Evolutionary conservation across 495 filamentous ascomycete genomes (phyloP), one percentile per base, ranked within the genome.

Genomic region (Acidomyces sp.): DNA sequence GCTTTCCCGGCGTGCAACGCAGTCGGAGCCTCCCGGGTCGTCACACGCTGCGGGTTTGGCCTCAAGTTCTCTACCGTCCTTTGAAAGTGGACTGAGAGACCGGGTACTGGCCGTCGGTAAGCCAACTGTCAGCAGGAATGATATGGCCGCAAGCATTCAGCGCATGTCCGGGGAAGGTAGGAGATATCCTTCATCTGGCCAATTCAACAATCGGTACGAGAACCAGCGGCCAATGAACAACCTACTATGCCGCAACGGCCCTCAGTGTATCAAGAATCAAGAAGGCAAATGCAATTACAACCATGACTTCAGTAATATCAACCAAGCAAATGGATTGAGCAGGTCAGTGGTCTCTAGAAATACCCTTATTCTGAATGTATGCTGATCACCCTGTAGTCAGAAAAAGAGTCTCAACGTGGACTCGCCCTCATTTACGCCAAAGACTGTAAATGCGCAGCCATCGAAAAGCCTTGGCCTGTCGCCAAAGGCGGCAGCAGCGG

Each of bases 381-480:
- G 44, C 38, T 42, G 32, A 42, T n/a, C 10, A 3, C 29, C 10
- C 51, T 56, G 57, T 49, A 67, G 66, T 46, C 60, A 69, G 42
- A 90, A 80, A 64, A 85, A 88, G 65, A 66, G 77, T 11, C 75
- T 97, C 52, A 96, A 93, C 58, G 88, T 93, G 51, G 90, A 96
- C 48, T 95, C 90, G 10, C 90, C 92, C 11, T 80, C 88, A 29
- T 97, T 97, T 51, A 54, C 70, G 34, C 55, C 77, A 12, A 65
- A 67, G 25, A 62, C 64, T 26, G 62, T 63, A 44, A 61, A 70
- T 58, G 61, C 69, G 40, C 54, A 64, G 47, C 54, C 60, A 9
- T 46, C 69, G 48, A 85, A 83, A 54, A 64, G 70, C 6, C 68
- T 71, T 23, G 68, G 71, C 15, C 79, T 96, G 43, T 88, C 87